A percentile compares a stretch with the other conserved stretches of the same genome.
These are phyloP conservation scores for Leccinum barrowsii DNA, from an alignment of 768 basidiomycete genomes.

Conservation along the genomic window DNA sequence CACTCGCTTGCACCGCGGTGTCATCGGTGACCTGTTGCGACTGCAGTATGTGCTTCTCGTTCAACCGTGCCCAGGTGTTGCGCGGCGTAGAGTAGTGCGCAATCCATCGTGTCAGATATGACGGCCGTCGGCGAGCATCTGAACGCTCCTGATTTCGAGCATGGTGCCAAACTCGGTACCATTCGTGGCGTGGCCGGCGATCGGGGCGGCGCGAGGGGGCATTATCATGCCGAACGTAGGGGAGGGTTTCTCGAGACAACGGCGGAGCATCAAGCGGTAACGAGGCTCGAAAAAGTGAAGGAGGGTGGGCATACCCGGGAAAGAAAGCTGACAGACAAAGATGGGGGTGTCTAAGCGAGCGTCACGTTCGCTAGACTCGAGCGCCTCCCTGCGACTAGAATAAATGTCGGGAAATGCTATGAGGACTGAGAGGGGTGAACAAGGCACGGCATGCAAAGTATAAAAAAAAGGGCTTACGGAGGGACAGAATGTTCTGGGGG, in stretches of 20 bases:
- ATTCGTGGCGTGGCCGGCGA: conserved; percentile 17
- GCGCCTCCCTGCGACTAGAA: conserved; percentile 56
- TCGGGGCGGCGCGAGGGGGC: conserved; percentile 44
- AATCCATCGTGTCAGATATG: conserved; percentile 66
- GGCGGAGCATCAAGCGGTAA: conserved; percentile 94
- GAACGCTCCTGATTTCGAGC: conserved; percentile 82
- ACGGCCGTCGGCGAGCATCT: conserved; percentile 85
- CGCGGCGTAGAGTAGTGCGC: conserved; percentile 50
- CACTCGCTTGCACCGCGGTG: conserved; percentile 40
- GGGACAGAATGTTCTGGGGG: conserved; percentile 68
- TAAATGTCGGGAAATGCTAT: conserved; percentile 66
- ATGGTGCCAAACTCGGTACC: conserved; percentile 80
- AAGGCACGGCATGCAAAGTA: background rate
- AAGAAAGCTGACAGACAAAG: conserved; percentile 85
- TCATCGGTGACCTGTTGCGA: conserved; percentile 39
- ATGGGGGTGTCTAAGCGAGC: conserved; percentile 84
- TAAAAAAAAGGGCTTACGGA: conserved; percentile 45
- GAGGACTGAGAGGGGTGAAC: conserved; percentile 46
- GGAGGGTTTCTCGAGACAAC: conserved; percentile 74
- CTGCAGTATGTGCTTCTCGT: conserved; percentile 51
- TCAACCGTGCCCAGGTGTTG: conserved; percentile 52
- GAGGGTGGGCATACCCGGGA: conserved; percentile 86
- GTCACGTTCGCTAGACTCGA: conserved; percentile 75
- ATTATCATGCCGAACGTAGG: conserved; percentile 95
- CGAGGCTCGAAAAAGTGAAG: conserved; percentile 94